Conservation (phyloP, 2,329 filamentous ascomycete species). For the Mycosphaerella arachidis region DNA sequence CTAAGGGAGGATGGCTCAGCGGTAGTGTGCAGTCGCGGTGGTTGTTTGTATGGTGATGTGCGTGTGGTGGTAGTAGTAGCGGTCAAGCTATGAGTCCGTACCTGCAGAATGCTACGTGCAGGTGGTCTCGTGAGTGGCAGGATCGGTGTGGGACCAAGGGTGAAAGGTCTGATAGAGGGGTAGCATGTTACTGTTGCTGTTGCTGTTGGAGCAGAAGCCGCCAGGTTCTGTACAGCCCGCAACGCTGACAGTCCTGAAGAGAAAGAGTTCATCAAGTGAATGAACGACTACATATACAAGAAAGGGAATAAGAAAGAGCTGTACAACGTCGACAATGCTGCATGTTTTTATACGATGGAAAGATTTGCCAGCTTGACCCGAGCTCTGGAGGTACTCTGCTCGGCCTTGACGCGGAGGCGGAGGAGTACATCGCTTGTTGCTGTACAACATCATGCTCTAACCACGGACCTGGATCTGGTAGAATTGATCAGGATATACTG, state of each 20-base stretch:
- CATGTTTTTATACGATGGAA: not conserved
- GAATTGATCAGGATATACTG: no score
- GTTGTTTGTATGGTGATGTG: not conserved
- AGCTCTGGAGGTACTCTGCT: not conserved
- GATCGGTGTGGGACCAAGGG: not conserved
- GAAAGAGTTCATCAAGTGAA: not conserved
- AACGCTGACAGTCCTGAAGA: not conserved
- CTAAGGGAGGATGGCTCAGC: slow-evolving; percentile 4
- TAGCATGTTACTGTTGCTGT: not conserved
- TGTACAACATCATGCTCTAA: not conserved
- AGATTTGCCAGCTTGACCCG: not conserved
- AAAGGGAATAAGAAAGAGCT: not conserved
- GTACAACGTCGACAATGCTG: not conserved
- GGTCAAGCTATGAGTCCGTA: not conserved
- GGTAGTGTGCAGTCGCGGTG: slow-evolving; percentile 1
- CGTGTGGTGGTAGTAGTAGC: not conserved
- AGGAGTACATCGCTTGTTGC: not conserved
- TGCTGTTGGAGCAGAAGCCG: not conserved
- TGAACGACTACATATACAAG: not conserved
- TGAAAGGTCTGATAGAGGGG: slow-evolving; percentile 4
- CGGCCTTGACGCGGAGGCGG: not conserved
- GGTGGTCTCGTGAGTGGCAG: slow-evolving; percentile 4
- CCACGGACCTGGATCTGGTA: no score
- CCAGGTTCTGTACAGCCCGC: not conserved
- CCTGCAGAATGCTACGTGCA: not conserved